Evolutionary conservation across 768 basidiomycete species (phyloP), one percentile per base, ranked within the genome.

Genomic region (Tubosaeta brunneosetosa): DNA sequence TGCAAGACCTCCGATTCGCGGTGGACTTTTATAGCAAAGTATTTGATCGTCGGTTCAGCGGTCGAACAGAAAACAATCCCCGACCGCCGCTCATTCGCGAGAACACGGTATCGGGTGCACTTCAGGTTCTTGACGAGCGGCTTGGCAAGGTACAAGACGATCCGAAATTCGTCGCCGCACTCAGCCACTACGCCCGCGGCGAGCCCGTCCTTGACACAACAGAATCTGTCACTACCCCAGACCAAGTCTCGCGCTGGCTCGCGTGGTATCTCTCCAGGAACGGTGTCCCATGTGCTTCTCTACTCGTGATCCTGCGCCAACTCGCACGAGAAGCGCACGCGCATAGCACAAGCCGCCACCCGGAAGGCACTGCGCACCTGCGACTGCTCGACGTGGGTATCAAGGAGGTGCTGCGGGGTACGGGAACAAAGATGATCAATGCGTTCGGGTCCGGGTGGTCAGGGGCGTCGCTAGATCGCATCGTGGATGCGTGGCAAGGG

Each of bases 371-470:
- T 0, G 48, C 52, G 13, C 67, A 77, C 44, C 47, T 67, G 29
- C 53, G 47, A 10, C 55, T 57, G n/a, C 65, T 78, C 26, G 76
- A 78, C 33, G 65, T 65, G 17, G 86, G 85, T 0, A 92, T 98
- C 55, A 85, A 83, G 60, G 88, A 94, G 63, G 91, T 97, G 9
- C 65, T 97, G 55, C 88, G 92, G 62, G 81, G 84, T 0, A 88
- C 94, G 0, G 94, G 94, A 2, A 81, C 83, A 0, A 93, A 90
- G 62, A 80, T 89, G 78, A 83, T 82, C 19, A 83, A 83, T 6
- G 76, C 80, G 11, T 66, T 86, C 25, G 86, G 84, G 4, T 79
- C 82, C 0, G 88, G 86, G 8, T 91, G 88, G 88, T 79, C 81
- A n/a, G 76, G 81, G 13, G 73, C 79, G 49, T 85, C 83, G 4